Percentiles rank a stretch among this genome's conserved stretches.
Conservation (phyloP, 257 asterid genomes). For the Solanum chmielewskii region DNA sequence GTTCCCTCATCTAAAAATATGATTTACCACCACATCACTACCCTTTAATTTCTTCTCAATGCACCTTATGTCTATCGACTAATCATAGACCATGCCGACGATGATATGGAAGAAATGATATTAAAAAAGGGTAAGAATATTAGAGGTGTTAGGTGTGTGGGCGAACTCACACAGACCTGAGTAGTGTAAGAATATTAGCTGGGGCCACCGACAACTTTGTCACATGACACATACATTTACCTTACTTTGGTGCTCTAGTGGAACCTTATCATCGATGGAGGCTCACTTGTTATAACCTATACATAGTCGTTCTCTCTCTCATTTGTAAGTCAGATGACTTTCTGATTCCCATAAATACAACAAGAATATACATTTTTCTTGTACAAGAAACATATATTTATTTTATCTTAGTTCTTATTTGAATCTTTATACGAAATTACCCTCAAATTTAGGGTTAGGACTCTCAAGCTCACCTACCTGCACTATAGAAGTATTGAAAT, state of each 20-base stretch:
- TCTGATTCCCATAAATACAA: not conserved
- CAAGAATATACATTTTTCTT: not conserved
- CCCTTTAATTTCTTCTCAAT: not conserved
- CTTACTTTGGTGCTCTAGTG: not conserved
- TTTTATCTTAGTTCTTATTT: not conserved
- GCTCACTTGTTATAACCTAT: not conserved
- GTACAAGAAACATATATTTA: not conserved
- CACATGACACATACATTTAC: not conserved
- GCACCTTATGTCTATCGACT: not conserved
- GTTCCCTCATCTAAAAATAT: not conserved
- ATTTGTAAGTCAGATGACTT: not conserved
- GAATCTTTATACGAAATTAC: not conserved
- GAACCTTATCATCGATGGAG: not conserved
- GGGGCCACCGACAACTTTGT: not conserved
- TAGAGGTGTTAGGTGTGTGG: not conserved
- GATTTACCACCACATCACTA: not conserved
- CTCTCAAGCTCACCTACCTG: not conserved
- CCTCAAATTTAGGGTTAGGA: not conserved
- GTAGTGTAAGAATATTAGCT: not conserved
- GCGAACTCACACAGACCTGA: not conserved
- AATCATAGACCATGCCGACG: not conserved
- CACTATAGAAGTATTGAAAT: not conserved
- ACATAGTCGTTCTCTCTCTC: not conserved
- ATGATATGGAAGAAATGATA: not conserved
- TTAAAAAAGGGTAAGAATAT: not conserved